Evolutionary conservation across 169 alveolate species (phyloP), one percentile per base, ranked within the genome.

Genomic region (Ichthyophthirius multifiliis): DNA sequence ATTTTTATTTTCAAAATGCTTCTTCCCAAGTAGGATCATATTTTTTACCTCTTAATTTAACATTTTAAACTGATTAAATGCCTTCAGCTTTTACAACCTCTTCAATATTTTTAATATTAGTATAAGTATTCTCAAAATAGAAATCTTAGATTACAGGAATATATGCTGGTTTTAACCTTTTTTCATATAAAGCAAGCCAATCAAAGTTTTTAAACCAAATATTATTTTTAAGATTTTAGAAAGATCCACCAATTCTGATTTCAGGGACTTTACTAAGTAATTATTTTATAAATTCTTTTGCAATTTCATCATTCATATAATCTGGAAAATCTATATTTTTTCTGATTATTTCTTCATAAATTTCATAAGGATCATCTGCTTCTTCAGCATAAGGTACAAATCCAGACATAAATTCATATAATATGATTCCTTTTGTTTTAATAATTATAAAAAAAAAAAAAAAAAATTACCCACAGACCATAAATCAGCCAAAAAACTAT

Each of bases 391-490:
- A 94, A 10, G 97, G 96, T 4, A 90, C 88, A 12, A 76, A 83
- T 0, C 96, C 96, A 73, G 92, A 86, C 31, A 94, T 41, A 62
- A 94, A 91, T 65, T 94, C 96, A 87, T 83, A 95, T 5, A 93
- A 82, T 47, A 94, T 46, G n/a, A 89, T 43, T 63, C 99, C 99
- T 75, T 39, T 55, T 34, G 67, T 81, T 74, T 27, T 18, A 27
- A 27, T 7, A 4, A 15, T 20, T 16, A 27, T 27, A 6, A 6
- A 6, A 45, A 45, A 5, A 45, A n/a, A 4, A 48, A 13, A 27
- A 27, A 55, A 73, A 47, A 74, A 73, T 77, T 78, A 77, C 99
- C 99, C 43, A 98, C 87, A n/a, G 99, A 94, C 99, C 99, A 99
- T 10, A 95, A 92, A 83, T 99, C 99, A 37, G 97, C 99, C 16